Evolutionary conservation across 371 early-diverging fungal species (phyloP), one percentile per base, ranked within the genome.

Genomic region (Mortierella sp.): DNA sequence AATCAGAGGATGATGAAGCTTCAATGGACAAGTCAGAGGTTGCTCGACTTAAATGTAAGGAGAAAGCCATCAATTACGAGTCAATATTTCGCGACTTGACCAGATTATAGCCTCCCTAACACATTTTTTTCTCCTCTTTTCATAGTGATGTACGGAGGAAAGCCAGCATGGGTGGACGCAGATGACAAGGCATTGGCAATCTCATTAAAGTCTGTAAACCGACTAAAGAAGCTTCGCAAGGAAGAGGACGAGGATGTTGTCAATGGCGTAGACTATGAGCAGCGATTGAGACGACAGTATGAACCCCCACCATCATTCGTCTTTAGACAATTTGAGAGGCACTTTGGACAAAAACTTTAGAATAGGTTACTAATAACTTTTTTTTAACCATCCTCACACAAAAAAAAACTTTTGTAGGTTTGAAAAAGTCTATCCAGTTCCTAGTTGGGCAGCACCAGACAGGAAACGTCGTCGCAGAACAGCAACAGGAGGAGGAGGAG

Each of bases 381-480:
- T 40, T 58, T 23, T 60, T 60, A 9, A 29, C 19, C 64, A 17
- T 62, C 35, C 7, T 42, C 31, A 42, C 29, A 15, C 7, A 53
- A 64, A 40, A 19, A 55, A 42, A 23, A 17, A 42, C n/a, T 29
- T 10, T 4, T 55, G 7, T 34, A 91, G 92, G 78, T 91, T 89
- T 77, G 86, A 92, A 64, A 93, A 94, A 74, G 91, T 97, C 31
- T 87, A 96, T 68, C 96, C 96, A n/a, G 91, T 89, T 6, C 96
- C 98, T 0, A 85, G 85, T 55, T 97, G 98, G 98, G 96, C 97
- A 31, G 79, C 66, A 63, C 83, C 85, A 66, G 56, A 78, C 63
- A 40, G 61, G 80, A 56, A 74, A 74, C 73, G 76, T 64, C 70
- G 75, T 57, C 85, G 75, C 17, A 31, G 45, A 45, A 45, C 64